These are phyloP conservation scores for Cokeromyces recurvatus DNA, from an alignment of 371 early-diverging fungal species.

Conservation along the genomic window DNA sequence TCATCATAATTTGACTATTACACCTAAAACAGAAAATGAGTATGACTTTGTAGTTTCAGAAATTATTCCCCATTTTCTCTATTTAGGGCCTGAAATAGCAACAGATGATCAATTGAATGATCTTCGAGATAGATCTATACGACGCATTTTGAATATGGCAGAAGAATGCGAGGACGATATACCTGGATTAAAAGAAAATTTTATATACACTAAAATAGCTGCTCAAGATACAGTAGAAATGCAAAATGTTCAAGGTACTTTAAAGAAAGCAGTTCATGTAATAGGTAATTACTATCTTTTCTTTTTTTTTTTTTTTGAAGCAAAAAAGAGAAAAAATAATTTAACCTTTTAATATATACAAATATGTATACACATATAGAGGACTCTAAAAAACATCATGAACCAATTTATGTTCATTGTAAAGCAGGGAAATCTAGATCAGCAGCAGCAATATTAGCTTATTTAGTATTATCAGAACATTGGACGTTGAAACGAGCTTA, in stretches of 20 bases:
- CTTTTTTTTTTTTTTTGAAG: too few species aligned
- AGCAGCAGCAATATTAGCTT: slow-evolving; percentile 73
- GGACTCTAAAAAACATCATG: slow-evolving; percentile 35
- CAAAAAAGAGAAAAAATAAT: too few species aligned
- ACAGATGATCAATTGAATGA: slow-evolving; percentile 34
- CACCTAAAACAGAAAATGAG: slow-evolving; percentile 26
- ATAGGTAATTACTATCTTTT: slow-evolving; percentile 60
- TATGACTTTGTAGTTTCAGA: slow-evolving; percentile 50
- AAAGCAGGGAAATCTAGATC: slow-evolving; percentile 83
- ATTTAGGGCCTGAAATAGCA: slow-evolving; percentile 57
- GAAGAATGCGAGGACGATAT: slow-evolving; percentile 62
- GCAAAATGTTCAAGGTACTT: slow-evolving; percentile 50
- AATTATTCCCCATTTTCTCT: slow-evolving; percentile 54
- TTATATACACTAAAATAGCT: slow-evolving; percentile 50
- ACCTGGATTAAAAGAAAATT: slow-evolving; percentile 34
- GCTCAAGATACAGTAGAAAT: slow-evolving; percentile 58
- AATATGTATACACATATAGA: slow-evolving; percentile 18
- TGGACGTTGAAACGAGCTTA: slow-evolving; percentile 74
- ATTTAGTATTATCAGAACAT: slow-evolving; percentile 59
- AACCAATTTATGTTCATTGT: slow-evolving; percentile 81
- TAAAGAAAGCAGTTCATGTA: slow-evolving; percentile 47
- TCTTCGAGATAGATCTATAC: slow-evolving; percentile 38
- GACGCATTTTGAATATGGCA: slow-evolving; percentile 59
- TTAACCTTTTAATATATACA: neutral
- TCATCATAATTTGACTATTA: too few species aligned